Evolutionary conservation across 2,329 filamentous ascomycete species (phyloP).

Genomic region (Ophiostoma novo-ulmi): DNA sequence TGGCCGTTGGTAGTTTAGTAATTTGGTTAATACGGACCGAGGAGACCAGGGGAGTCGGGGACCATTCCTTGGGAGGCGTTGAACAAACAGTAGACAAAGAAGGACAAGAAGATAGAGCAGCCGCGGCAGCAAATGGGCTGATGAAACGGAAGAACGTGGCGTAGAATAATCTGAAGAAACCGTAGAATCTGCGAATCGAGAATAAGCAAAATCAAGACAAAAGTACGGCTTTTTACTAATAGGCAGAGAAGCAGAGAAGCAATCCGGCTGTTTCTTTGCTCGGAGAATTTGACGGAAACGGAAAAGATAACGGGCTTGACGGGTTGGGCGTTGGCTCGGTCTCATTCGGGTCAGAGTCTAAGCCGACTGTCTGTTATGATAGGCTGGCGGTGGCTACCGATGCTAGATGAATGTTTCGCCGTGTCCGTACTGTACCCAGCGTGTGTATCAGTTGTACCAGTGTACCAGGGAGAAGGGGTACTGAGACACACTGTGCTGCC

Average conservation of each 20-base stretch:
- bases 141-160: neutral
- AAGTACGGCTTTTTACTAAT: neutral
- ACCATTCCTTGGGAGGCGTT: neutral
- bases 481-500: neutral
- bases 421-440: neutral
- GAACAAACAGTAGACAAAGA: neutral
- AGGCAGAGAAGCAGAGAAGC: neutral
- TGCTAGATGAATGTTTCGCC: neutral
- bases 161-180: neutral
- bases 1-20: neutral
- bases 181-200: neutral
- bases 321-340: neutral
- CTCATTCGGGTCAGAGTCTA: neutral
- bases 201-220: neutral
- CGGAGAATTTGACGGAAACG: slow-evolving; percentile 6
- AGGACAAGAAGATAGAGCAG: neutral
- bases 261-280: neutral
- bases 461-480: neutral
- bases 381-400: neutral
- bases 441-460: neutral
- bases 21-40: neutral
- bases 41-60: neutral
- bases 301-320: neutral
- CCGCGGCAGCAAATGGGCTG: neutral
- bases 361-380: neutral